Evolutionary conservation across 208 protist species (phyloP).

Genomic region (Blastocrithidia nonstop): DNA sequence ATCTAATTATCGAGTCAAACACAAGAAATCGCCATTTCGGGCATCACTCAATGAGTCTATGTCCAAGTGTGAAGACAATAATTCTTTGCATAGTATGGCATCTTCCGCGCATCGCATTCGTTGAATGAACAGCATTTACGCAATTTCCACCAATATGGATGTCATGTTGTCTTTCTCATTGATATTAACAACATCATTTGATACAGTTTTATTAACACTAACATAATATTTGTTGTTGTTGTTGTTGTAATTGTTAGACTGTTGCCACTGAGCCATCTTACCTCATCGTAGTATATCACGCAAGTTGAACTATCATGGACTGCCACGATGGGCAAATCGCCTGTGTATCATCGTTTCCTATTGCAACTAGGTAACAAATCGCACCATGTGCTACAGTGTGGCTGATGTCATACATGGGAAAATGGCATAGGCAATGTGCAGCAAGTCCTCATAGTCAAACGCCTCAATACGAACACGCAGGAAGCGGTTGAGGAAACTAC

Average conservation of each 20-base stretch:
- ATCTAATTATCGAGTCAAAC: conserved; percentile 54
- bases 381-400: conserved; percentile 85
- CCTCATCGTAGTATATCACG: conserved; percentile 98
- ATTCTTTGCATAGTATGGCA: no score
- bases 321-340: conserved; percentile 80
- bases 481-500: conserved; percentile 99
- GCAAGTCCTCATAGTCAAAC: conserved; percentile 76
- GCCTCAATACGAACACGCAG: conserved; percentile 91
- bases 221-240: no score
- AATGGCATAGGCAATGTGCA: conserved; percentile 67
- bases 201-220: no score
- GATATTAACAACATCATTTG: no score
- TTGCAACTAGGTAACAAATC: conserved; percentile 88
- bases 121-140: conserved; percentile 73
- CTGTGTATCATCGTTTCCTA: conserved; percentile 77
- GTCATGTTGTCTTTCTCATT: conserved; percentile 8
- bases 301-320: conserved; percentile 99
- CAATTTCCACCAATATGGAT: conserved; percentile 50
- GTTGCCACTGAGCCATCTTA: no score
- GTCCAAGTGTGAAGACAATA: no score
- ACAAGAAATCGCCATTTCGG: no score
- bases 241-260: conserved; percentile 61
- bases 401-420: conserved; percentile 53
- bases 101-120: conserved; percentile 78
- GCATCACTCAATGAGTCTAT: no score